Evolutionary conservation across 106 monocot species (phyloP).

Genomic region (Gastrodia elata): DNA sequence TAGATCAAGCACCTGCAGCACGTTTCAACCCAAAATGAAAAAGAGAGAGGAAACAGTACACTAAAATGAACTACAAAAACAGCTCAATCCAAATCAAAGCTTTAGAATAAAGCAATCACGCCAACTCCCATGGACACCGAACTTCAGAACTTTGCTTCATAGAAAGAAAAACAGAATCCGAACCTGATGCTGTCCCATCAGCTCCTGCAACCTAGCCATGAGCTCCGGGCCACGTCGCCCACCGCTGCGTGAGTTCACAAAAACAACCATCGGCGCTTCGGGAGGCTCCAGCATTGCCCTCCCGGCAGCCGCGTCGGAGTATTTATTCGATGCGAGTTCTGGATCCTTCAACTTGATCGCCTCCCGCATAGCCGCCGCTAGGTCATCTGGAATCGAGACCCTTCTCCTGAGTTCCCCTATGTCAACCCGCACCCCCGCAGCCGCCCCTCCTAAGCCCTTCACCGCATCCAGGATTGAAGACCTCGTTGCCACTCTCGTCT

Average conservation of each 20-base stretch:
- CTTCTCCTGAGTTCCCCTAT: slow-evolving; percentile 15
- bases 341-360: slow-evolving; percentile 10
- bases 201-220: slow-evolving; percentile 25
- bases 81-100: slow-evolving; percentile 6
- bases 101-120: background rate
- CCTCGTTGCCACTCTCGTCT: slow-evolving; percentile 7
- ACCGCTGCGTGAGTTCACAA: slow-evolving; percentile 51
- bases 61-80: background rate
- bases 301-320: background rate
- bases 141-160: background rate
- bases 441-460: background rate
- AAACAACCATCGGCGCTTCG: slow-evolving; percentile 46
- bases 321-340: background rate
- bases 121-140: background rate
- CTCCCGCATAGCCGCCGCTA: slow-evolving; percentile 27
- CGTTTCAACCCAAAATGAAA: background rate
- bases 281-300: slow-evolving; percentile 8
- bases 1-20: slow-evolving; percentile 71
- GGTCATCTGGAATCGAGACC: slow-evolving; percentile 11
- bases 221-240: slow-evolving; percentile 41
- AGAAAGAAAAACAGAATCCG: background rate
- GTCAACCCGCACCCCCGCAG: slow-evolving; percentile 4
- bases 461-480: slow-evolving; percentile 9
- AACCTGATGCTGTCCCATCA: slow-evolving; percentile 45
- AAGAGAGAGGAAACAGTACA: background rate